Conservation (phyloP, 2,329 filamentous ascomycete genomes). For the Monosporascus sp. region DNA sequence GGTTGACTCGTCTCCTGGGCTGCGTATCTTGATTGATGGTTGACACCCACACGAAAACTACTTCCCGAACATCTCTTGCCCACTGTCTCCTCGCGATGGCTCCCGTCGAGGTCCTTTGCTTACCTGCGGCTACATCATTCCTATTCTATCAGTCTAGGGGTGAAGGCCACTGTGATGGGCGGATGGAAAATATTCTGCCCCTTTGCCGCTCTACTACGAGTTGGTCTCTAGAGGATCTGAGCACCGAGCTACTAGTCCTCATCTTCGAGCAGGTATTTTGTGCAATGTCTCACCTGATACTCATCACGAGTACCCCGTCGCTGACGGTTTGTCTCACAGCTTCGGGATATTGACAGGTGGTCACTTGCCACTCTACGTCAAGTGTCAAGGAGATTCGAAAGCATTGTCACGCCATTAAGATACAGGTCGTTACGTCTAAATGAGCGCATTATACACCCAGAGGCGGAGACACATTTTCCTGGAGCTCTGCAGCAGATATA, state of each 20-base stretch:
- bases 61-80: neutral
- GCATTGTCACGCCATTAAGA: conserved; percentile 36
- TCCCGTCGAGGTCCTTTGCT: conserved; percentile 4
- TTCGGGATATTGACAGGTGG: conserved; percentile 30
- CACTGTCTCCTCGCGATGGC: neutral
- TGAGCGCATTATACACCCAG: conserved; percentile 28
- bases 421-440: conserved; percentile 36
- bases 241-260: conserved; percentile 36
- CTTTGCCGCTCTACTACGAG: conserved; percentile 4
- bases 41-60: neutral
- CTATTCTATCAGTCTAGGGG: conserved; percentile 4
- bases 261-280: conserved; percentile 34
- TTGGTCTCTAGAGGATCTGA: conserved; percentile 31
- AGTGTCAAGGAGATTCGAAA: conserved; percentile 34
- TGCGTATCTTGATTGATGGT: neutral
- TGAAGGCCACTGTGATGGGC: conserved; percentile 2
- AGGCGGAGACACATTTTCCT: conserved; percentile 28
- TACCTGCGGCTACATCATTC: conserved; percentile 5
- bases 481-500: conserved; percentile 30
- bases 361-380: conserved; percentile 30
- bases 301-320: neutral
- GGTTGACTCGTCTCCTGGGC: neutral
- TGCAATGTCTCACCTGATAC: neutral
- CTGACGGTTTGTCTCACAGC: conserved; percentile 20
- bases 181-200: conserved; percentile 10